Evolutionary conservation across 306 rosid species (phyloP).

Genomic region (Heteromeles arbutifolia): DNA sequence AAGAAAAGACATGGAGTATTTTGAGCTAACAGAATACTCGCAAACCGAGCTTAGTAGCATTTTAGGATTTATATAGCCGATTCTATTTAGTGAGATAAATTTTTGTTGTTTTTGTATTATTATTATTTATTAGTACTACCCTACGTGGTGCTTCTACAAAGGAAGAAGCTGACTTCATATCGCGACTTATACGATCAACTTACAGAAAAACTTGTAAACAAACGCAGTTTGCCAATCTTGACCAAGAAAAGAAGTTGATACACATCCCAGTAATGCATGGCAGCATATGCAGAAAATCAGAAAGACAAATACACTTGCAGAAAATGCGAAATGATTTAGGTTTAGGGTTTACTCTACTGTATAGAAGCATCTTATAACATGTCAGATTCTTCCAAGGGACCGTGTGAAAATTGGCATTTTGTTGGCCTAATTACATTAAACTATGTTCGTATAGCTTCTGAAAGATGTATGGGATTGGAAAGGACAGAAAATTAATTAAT

Average conservation of each 20-base stretch:
- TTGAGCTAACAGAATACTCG: no score
- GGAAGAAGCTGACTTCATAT: neutral
- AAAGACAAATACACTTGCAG: neutral
- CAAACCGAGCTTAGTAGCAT: no score
- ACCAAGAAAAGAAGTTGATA: neutral
- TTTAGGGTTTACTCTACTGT: neutral
- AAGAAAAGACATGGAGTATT: no score
- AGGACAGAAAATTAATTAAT: neutral
- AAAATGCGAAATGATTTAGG: neutral
- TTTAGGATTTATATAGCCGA: no score
- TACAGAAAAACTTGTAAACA: neutral
- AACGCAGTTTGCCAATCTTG: constrained; percentile 4
- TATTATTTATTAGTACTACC: no score
- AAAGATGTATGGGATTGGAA: neutral
- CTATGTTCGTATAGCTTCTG: neutral
- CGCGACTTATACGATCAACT: neutral
- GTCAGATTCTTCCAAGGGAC: neutral
- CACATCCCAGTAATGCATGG: neutral
- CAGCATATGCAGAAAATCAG: neutral
- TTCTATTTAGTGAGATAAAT: rapidly evolving
- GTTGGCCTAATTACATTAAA: neutral
- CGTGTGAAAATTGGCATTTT: neutral
- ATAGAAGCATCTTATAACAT: neutral
- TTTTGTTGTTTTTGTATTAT: no score
- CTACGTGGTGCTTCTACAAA: neutral